A percentile compares a stretch with the other conserved stretches of the same genome.
Evolutionary conservation across 2,329 filamentous ascomycete genomes (phyloP).

Genomic region (Polytolypa hystricis): DNA sequence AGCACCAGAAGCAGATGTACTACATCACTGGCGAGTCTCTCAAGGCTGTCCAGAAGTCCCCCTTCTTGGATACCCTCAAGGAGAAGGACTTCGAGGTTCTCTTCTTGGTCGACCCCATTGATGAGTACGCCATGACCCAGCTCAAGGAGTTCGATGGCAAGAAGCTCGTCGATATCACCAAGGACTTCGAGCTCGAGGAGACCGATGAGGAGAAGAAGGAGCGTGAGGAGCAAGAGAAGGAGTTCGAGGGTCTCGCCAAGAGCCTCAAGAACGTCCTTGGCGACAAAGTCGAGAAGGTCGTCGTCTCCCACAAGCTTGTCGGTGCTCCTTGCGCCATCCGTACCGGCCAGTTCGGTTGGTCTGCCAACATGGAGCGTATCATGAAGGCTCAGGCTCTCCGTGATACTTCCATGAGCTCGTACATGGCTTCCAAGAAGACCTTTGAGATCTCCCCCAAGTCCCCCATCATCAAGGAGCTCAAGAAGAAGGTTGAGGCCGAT

Average conservation of each 20-base stretch:
- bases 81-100: conserved; percentile 99
- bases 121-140: conserved; percentile 98
- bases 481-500: conserved; percentile 96
- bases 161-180: conserved; percentile 99
- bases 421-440: conserved; percentile 99
- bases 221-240: conserved; percentile 96
- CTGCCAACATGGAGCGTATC: conserved; percentile 99
- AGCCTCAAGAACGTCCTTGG: conserved; percentile 97
- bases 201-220: conserved; percentile 97
- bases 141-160: conserved; percentile 99
- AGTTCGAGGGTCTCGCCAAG: conserved; percentile 91
- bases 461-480: conserved; percentile 95
- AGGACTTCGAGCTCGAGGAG: conserved; percentile 99
- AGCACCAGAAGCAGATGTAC: conserved; percentile 99
- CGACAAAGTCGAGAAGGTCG: conserved; percentile 99
- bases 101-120: conserved; percentile 98
- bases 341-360: conserved; percentile 99
- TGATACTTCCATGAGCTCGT: conserved; percentile 98
- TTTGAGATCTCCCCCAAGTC: conserved; percentile 99
- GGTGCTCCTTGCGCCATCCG: conserved; percentile 95
- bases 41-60: conserved; percentile 95
- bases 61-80: conserved; percentile 97
- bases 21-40: conserved; percentile 99
- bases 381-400: conserved; percentile 99
- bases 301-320: conserved; percentile 94